Conservation (phyloP, 176 grass and related monocot genomes). For the Hsuehochloa calcarea region DNA sequence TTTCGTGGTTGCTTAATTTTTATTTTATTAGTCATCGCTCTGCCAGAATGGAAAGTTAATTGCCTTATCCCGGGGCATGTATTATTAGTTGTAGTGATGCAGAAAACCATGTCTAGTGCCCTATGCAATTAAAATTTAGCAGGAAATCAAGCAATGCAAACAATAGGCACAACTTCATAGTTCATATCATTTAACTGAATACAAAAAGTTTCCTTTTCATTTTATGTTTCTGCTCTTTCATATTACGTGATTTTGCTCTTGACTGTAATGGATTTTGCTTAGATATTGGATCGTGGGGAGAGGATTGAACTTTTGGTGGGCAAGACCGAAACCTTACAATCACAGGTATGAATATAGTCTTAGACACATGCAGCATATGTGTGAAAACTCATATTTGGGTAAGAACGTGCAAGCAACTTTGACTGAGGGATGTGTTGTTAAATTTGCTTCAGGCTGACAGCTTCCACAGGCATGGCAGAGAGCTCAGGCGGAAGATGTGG, state of each 20-base stretch:
- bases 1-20: not conserved
- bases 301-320: constrained; percentile 96
- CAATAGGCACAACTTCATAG: not conserved
- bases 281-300: constrained; percentile 97
- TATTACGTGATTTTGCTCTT: constrained; percentile 20
- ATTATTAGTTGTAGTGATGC: not conserved
- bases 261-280: not conserved
- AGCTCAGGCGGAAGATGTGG: constrained; percentile 97
- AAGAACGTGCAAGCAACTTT: not conserved
- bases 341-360: constrained; percentile 60
- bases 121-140: not conserved
- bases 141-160: not conserved
- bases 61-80: not conserved
- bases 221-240: not conserved
- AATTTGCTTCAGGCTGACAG: constrained; percentile 70
- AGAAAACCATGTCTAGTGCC: not conserved
- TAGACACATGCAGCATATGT: not conserved
- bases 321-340: constrained; percentile 88
- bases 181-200: not conserved
- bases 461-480: constrained; percentile 95
- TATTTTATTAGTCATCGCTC: not conserved
- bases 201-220: not conserved
- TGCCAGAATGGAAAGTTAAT: not conserved
- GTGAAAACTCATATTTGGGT: not conserved
- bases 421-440: not conserved